Evolutionary conservation across 108 stramenopile species (phyloP), one percentile per base, ranked within the genome.

Genomic region (Fragilariopsis cylindrus): DNA sequence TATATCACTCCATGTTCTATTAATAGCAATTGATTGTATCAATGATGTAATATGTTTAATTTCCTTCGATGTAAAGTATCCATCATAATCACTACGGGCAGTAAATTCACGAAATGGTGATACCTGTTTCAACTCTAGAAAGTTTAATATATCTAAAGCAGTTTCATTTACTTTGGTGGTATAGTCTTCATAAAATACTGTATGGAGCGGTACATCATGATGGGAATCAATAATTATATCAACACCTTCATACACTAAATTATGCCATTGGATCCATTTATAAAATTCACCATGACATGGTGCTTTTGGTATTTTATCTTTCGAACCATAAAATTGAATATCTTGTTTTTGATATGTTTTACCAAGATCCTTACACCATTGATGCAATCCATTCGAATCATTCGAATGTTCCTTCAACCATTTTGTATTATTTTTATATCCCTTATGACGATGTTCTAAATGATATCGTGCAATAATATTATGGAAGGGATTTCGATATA

Each of bases 241-340:
- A 1, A 68, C 41, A 6, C 82, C 16, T 19, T 79, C 71, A 42
- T 90, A 81, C n/a, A 85, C 91, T 63, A 88, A 82, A 62, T 92
- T 92, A 75, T 95, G 94, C 94, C 94, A 95, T 57, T 92, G 90
- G 9, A 88, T 76, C 66, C 85, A 95, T 53, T 88, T 84, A 81
- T 82, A 88, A 54, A 95, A 88, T 67, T 95, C 94, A 6, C 84
- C 80, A 70, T 91, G 87, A 70, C 91, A 95, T 0, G 91, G 88
- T 4, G 89, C 80, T 18, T 63, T 65, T 40, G 76, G 70, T 19
- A 71, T 71, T 3, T 81, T 72, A 9, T 67, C 76, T 15, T 57
- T 11, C 42, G 62, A 63, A 15, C 80, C 81, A 60, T 84, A 81
- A 21, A 69, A 75, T 43, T 50, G 54, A 30, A 44, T 57, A 41